Percentiles rank a stretch among this genome's conserved stretches.
Conservation (phyloP, 1,139 yeast genomes). For the Yamadazyma diospyri region DNA sequence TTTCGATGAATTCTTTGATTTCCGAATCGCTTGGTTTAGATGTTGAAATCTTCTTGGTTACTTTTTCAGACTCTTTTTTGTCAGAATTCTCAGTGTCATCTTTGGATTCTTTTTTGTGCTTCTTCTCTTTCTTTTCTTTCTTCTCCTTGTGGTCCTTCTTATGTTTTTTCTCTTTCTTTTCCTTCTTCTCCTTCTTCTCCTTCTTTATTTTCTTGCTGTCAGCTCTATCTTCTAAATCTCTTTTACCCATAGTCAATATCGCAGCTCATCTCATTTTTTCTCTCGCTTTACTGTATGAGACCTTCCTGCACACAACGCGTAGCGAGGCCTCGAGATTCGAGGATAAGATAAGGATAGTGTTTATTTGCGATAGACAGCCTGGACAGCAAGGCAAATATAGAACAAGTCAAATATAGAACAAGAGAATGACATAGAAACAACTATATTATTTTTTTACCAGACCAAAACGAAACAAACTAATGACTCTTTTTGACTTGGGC, state of each 20-base stretch:
- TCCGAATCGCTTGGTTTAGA: conserved; percentile 53
- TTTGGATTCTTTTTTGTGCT: conserved; percentile 21
- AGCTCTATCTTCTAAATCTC: conserved; percentile 21
- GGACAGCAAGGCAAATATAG: not conserved
- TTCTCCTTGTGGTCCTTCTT: conserved; percentile 21
- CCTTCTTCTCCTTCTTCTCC: conserved; percentile 40
- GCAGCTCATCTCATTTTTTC: conserved; percentile 11
- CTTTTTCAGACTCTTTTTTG: conserved; percentile 45
- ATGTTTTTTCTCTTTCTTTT: conserved; percentile 27
- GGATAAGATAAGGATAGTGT: conserved; percentile 1
- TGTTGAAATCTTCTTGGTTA: conserved; percentile 29
- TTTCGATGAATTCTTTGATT: conserved; percentile 57
- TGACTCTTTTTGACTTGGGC: conserved; percentile 1
- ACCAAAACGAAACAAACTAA: not conserved
- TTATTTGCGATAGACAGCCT: not conserved
- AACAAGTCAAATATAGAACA: too few species aligned
- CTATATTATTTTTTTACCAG: not conserved
- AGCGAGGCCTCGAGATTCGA: conserved; percentile 2
- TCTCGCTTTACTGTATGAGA: too few species aligned
- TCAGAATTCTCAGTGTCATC: conserved; percentile 39
- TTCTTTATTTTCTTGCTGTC: conserved; percentile 37
- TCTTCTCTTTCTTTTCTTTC: conserved; percentile 20
- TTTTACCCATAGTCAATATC: conserved; percentile 22
- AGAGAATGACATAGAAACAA: too few species aligned
- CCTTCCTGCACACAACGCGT: conserved; percentile 4